phyloP scores from a whole-genome alignment of 2,329 filamentous ascomycete genomes.

The Pestalotiopsis sp. region DNA sequence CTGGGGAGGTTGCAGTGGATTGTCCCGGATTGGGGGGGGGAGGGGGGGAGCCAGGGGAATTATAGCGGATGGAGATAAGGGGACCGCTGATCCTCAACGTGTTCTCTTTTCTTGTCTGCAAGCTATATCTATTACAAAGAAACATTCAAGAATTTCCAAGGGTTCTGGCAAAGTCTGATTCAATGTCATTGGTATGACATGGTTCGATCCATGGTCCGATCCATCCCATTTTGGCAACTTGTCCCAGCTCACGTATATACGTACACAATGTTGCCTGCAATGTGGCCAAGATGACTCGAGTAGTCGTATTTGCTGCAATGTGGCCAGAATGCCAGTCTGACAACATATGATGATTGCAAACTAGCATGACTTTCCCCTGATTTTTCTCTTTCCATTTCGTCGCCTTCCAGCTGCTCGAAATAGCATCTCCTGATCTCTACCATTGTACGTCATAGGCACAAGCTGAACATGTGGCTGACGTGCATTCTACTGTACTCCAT shows the following conservation, averaged over 20 bases:
- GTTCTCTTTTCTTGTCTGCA: conserved; percentile 13
- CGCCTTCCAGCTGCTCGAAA: not conserved
- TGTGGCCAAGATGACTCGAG: too few relatives aligned
- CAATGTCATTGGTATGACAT: conserved; percentile 13
- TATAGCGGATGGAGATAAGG: not conserved
- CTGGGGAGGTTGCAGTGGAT: conserved; percentile 3
- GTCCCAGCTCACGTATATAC: not conserved
- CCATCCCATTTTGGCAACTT: conserved; percentile 3
- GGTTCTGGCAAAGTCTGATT: not conserved
- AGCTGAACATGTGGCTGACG: not conserved
- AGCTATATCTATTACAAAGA: conserved; percentile 2
- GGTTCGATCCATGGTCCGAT: conserved; percentile 17
- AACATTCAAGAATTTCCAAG: not conserved
- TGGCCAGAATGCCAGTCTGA: not conserved
- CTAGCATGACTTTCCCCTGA: not conserved
- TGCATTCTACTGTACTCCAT: too few relatives aligned
- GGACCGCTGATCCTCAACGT: conserved; percentile 12
- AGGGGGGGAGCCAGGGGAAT: not conserved
- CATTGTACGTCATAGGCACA: conserved; percentile 24
- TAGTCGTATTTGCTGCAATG: conserved; percentile 1
- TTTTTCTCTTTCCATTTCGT: not conserved
- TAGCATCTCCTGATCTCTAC: not conserved
- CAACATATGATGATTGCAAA: conserved; percentile 1
- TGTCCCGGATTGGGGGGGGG: not conserved
- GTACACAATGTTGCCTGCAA: not conserved